Base-by-base conservation (phyloP, 768 basidiomycete genomes). In the Psilocybe sp. region DNA sequence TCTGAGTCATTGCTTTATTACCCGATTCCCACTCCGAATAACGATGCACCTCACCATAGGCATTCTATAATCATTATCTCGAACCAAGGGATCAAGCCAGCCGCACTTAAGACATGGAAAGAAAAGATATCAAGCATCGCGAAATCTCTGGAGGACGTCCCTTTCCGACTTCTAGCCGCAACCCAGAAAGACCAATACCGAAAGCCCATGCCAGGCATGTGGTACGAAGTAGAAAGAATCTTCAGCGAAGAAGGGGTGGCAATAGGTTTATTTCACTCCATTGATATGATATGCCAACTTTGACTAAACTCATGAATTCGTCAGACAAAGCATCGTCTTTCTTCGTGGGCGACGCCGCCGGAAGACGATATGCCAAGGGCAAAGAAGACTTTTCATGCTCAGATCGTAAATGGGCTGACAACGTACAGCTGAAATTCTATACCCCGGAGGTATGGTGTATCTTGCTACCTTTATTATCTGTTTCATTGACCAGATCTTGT, bases 301-400 rank as follows among this genome's bases (percentile, higher is more conserved):
- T 38, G 36, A 8, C 39, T 46, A 28, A 28, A 28, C 23, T 28
- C 7, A 7, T 7, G 7, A 3, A 28, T 39, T 49, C 0, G 15
- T 18, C 60, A 94, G 92, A 95, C 63, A 77, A 81, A 55, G 50
- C 60, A 0, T 38, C 70, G 0, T 86, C 89, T 0, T 89, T 89
- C 58, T 95, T 87, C 57, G 85, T 96, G 1, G 94, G 94, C 2
- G 94, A 97, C 58, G 92, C 92, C 1, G 94, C 92, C 10, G 94
- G 93, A 10, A 81, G 94, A 40, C 63, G 70, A 42, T 75, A 73
- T 51, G 44, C 68, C 14, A 65, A 63, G 33, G 59, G 58, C 34
- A 69, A 74, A 40, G 66, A 68, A 20, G 94, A 97, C 68, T 90
- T 89, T 62, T 79, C 87, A 6, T 82, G 84, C 52, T 88, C 87